Evolutionary conservation across 2,329 filamentous ascomycete genomes (phyloP), one percentile per base, ranked within the genome.

Genomic region (Fusarium nurragi): DNA sequence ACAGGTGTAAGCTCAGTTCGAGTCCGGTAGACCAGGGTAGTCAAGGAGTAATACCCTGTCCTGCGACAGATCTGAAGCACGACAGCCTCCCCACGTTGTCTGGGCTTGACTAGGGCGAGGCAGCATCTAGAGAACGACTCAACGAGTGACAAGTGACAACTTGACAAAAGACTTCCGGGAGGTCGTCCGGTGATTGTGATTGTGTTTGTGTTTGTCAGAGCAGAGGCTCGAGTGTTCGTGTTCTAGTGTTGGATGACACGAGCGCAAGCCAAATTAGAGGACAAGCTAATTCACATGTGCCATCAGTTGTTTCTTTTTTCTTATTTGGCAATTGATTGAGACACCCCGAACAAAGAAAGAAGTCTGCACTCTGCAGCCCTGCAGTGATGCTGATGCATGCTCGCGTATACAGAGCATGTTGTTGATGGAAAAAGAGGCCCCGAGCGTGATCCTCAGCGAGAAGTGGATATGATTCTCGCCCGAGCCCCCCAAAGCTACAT

Each of bases 11-110:
- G 55, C 53, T 64, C 60, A 56, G 53, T 57, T 53, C 45, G 51
- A 62, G 54, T 59, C 22, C 44, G 39, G 51, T 23, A 62, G 66
- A 60, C 65, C 64, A 59, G 65, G 68, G 60, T 56, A 53, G 45
- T 44, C 25, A 49, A 44, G 59, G 59, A 54, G 38, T 38, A 30
- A 62, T 68, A 72, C 79, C 79, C 74, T 78, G 76, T 78, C 70
- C 76, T 82, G 80, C 75, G 77, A 83, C 81, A 80, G 71, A 76
- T 76, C 74, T 82, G 81, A 83, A 72, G 81, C 81, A 82, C 68
- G 58, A 71, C 62, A 67, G 62, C 57, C 55, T 67, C 65, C 55
- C 67, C 62, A 70, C 63, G 61, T 51, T 61, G 70, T 69, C 57
- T 63, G 58, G 56, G 58, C 57, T 62, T 61, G 37, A 50, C 61